Evolutionary conservation across 2,329 filamentous ascomycete species (phyloP).

Genomic region (Diaporthe vexans): DNA sequence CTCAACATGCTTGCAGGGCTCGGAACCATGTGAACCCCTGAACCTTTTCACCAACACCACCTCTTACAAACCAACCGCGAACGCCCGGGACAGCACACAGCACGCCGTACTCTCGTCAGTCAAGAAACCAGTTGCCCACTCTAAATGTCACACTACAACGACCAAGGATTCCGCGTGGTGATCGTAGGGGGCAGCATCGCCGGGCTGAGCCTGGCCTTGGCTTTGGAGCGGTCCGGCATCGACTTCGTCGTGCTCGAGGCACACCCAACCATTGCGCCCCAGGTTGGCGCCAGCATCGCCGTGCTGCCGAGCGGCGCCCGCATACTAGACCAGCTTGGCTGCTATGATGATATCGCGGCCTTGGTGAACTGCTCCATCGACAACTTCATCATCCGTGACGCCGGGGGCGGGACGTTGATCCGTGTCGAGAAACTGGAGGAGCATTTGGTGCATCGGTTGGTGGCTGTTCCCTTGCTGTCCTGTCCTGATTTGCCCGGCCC

Average conservation of each 20-base stretch:
- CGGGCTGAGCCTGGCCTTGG: slow-evolving; percentile 61
- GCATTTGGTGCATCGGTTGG: slow-evolving; percentile 26
- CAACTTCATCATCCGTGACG: slow-evolving; percentile 28
- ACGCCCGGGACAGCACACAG: neutral
- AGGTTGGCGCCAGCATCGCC: slow-evolving; percentile 63
- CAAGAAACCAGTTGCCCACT: neutral
- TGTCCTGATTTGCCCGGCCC: neutral
- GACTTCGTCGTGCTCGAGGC: slow-evolving; percentile 65
- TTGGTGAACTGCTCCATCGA: slow-evolving; percentile 19
- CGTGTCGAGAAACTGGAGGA: slow-evolving; percentile 21
- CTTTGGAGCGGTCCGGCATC: slow-evolving; percentile 57
- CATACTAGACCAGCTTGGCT: slow-evolving; percentile 65
- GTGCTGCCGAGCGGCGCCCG: slow-evolving; percentile 58
- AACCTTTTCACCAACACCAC: neutral
- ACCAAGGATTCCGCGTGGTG: slow-evolving; percentile 49
- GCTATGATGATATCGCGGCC: slow-evolving; percentile 44
- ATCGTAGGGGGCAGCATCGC: slow-evolving; percentile 64
- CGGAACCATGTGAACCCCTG: neutral
- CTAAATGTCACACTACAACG: neutral
- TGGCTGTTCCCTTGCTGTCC: neutral
- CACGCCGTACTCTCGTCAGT: neutral
- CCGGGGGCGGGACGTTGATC: slow-evolving; percentile 1
- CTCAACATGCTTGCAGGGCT: neutral
- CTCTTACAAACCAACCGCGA: neutral
- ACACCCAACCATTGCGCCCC: slow-evolving; percentile 56